Percentiles rank a stretch among this genome's conserved stretches.
These are phyloP conservation scores for Acanthamoeba divionensis DNA, from an alignment of 208 protist species.

Conservation along the genomic window DNA sequence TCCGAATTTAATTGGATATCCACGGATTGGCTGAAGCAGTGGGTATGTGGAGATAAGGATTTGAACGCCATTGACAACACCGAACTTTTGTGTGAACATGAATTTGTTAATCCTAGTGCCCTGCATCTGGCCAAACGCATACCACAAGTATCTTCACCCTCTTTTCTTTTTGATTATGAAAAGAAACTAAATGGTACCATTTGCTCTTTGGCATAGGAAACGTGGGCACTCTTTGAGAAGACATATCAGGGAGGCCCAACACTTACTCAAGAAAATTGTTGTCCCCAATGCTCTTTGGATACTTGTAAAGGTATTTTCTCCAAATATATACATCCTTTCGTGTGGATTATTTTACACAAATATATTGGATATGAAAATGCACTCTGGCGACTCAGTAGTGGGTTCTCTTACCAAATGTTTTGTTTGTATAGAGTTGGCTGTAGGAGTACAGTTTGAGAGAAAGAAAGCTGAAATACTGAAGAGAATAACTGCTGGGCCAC, in stretches of 20 bases:
- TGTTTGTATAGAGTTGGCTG: background rate
- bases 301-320: background rate
- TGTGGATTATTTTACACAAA: too few species aligned
- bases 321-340: too few species aligned
- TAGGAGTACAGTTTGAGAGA: background rate
- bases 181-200: background rate
- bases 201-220: background rate
- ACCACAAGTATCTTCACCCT: background rate
- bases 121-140: slow-evolving; percentile 1
- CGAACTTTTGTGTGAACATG: slow-evolving; percentile 4
- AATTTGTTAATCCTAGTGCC: slow-evolving; percentile 9
- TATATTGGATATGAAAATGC: background rate
- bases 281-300: background rate
- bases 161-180: background rate
- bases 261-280: slow-evolving; percentile 31
- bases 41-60: background rate
- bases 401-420: background rate
- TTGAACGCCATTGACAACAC: slow-evolving; percentile 13
- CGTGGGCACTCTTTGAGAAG: background rate
- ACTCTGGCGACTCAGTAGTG: too few species aligned
- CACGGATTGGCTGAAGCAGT: background rate
- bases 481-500: background rate
- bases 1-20: slow-evolving; percentile 40
- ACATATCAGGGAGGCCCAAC: slow-evolving; percentile 11
- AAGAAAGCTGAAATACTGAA: slow-evolving; percentile 8